phyloP scores from a whole-genome alignment of 768 basidiomycete species.

The Leccinum arenicola region DNA sequence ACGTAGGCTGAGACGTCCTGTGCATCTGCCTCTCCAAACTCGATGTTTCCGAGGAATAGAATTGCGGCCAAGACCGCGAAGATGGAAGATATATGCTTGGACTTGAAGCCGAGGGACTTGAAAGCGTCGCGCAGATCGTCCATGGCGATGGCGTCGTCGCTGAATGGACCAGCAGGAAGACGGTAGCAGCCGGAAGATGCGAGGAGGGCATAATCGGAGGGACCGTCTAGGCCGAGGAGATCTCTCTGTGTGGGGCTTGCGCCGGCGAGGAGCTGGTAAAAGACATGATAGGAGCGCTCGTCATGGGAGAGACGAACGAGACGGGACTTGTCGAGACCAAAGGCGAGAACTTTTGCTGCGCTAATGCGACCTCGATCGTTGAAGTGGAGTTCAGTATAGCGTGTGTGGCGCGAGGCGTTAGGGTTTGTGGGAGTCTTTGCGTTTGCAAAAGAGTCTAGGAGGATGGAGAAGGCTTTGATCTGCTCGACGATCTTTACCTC shows the following conservation, averaged over 20 bases:
- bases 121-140: constrained; percentile 56
- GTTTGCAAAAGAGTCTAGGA: constrained; percentile 64
- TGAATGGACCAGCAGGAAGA: constrained; percentile 60
- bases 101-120: constrained; percentile 41
- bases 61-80: constrained; percentile 53
- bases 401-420: constrained; percentile 60
- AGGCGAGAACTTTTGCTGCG: constrained; percentile 56
- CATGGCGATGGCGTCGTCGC: constrained; percentile 58
- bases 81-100: constrained; percentile 52
- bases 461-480: constrained; percentile 49
- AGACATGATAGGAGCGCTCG: constrained; percentile 63
- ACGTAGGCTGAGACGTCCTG: constrained; percentile 54
- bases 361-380: constrained; percentile 52
- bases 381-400: constrained; percentile 63
- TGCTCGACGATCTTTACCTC: constrained; percentile 52
- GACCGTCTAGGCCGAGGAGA: constrained; percentile 49
- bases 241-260: constrained; percentile 56
- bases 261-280: constrained; percentile 64
- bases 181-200: constrained; percentile 61
- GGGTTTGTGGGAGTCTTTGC: constrained; percentile 63
- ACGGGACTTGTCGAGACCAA: constrained; percentile 62
- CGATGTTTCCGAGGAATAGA: constrained; percentile 55
- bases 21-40: constrained; percentile 54
- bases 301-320: constrained; percentile 52
- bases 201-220: constrained; percentile 56